Evolutionary conservation across 306 rosid genomes (phyloP).

Genomic region (Rubus parviflorus): DNA sequence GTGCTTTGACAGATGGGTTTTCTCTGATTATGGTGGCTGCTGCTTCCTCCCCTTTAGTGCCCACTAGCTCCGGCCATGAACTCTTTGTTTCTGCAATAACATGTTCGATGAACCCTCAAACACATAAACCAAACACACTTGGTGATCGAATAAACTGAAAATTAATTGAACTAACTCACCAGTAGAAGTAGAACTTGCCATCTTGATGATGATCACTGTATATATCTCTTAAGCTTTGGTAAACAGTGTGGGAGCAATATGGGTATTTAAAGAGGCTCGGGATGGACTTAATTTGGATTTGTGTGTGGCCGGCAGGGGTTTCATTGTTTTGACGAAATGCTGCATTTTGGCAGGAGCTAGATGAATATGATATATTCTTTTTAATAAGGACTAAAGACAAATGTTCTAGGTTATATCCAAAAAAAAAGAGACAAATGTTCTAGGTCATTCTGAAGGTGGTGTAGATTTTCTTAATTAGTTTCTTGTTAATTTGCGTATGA

Average conservation of each 20-base stretch:
- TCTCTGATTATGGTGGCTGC: conserved; percentile 29
- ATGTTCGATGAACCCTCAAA: not conserved
- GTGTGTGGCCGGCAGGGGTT: not conserved
- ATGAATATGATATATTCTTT: not conserved
- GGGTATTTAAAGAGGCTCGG: not conserved
- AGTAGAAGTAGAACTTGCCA: conserved; percentile 1
- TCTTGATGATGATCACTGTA: not conserved
- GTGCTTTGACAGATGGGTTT: conserved; percentile 37
- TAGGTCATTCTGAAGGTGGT: not conserved
- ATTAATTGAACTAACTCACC: not conserved
- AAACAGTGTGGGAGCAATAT: not conserved
- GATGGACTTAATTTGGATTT: not conserved
- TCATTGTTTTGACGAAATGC: not conserved
- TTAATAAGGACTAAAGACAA: not conserved
- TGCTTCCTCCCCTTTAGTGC: conserved; percentile 40
- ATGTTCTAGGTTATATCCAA: too few species aligned
- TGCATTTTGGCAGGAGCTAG: conserved; percentile 1
- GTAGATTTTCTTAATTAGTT: not conserved
- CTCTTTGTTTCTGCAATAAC: conserved; percentile 19
- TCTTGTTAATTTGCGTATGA: not conserved
- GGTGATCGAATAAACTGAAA: not conserved
- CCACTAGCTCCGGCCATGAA: conserved; percentile 53
- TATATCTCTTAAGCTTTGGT: not conserved
- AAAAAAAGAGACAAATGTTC: too few species aligned
- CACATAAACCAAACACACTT: not conserved